phyloP scores from a whole-genome alignment of 192 early-diverging fungal species.

The Pilaira anomala region DNA sequence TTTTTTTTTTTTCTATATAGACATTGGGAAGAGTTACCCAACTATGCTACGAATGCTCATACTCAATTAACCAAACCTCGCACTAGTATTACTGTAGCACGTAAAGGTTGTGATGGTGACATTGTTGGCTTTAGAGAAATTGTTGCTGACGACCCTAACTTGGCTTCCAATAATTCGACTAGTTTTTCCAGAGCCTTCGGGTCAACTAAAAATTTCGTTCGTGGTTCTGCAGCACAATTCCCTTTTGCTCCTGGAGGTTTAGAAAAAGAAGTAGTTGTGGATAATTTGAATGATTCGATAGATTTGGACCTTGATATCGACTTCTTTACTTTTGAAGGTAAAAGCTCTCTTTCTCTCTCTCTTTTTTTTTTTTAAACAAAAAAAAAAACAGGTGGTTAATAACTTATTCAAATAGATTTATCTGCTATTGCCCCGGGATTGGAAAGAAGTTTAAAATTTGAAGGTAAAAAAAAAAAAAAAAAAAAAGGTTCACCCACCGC shows the following conservation, averaged over 20 bases:
- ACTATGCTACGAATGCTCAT: constrained; percentile 40
- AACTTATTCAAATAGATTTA: neutral
- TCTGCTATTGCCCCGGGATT: constrained; percentile 70
- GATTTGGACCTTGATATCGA: constrained; percentile 18
- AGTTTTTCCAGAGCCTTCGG: constrained; percentile 64
- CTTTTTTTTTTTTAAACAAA: too few species aligned
- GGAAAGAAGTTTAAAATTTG: constrained; percentile 58
- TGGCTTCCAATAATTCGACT: constrained; percentile 64
- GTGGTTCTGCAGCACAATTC: constrained; percentile 62
- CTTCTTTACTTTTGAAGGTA: constrained; percentile 27
- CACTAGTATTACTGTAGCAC: constrained; percentile 47
- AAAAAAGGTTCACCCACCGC: too few species aligned
- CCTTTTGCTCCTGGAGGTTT: constrained; percentile 81
- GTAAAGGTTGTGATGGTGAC: constrained; percentile 52
- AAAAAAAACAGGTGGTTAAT: too few species aligned
- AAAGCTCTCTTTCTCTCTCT: too few species aligned
- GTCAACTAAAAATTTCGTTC: constrained; percentile 60
- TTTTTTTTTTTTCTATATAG: constrained; percentile 14
- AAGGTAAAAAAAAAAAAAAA: constrained; percentile 26
- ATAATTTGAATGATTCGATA: constrained; percentile 30
- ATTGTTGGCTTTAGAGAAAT: constrained; percentile 47
- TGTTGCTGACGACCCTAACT: constrained; percentile 9
- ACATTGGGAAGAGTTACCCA: constrained; percentile 42
- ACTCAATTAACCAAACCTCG: constrained; percentile 44
- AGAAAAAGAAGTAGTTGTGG: constrained; percentile 40